Evolutionary conservation across 805 yeast species (phyloP), one percentile per base, ranked within the genome.

Genomic region (Debaryomyces maramus): DNA sequence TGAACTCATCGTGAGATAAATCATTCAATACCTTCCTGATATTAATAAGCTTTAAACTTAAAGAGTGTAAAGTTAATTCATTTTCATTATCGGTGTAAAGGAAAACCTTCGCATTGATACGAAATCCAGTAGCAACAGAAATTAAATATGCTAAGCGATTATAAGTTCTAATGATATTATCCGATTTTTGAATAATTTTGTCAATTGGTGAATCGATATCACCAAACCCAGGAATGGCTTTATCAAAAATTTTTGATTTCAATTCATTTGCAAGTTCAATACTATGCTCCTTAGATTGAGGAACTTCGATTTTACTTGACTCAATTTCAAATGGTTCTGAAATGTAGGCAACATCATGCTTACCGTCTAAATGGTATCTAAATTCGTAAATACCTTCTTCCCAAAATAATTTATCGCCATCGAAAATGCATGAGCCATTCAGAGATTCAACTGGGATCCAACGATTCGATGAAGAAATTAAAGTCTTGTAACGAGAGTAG

Each of bases 311-410:
- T 18, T 53, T 43, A 6, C 74, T 71, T 20, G 69, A 54, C 23
- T 63, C 67, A 32, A 86, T 66, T 56, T 82, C 85, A 56, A 86
- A 83, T 14, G 89, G 87, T 41, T 69, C 71, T 0, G 89, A 78
- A 22, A 80, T 73, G 45, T 72, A 70, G 17, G 80, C 67, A n/a
- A 85, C 95, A 41, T 79, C 82, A 55, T 86, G 95, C 34, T 80
- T 75, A 17, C 78, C 80, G 35, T 72, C 74, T 38, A 75, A 68
- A 54, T 86, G 93, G 52, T 83, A 83, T 56, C 95, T 72, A 47
- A 86, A 72, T 60, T 86, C 91, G 60, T 80, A 86, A 23, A 77
- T 67, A 0, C 95, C 95, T 29, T 75, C 78, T 49, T 81, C 83
- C 78, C 82, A 83, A 50, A 71, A 72, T 31, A 83, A 61, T 35